Evolutionary conservation across 345 rosid species (phyloP).

Genomic region (Gossypium ekmanianum): DNA sequence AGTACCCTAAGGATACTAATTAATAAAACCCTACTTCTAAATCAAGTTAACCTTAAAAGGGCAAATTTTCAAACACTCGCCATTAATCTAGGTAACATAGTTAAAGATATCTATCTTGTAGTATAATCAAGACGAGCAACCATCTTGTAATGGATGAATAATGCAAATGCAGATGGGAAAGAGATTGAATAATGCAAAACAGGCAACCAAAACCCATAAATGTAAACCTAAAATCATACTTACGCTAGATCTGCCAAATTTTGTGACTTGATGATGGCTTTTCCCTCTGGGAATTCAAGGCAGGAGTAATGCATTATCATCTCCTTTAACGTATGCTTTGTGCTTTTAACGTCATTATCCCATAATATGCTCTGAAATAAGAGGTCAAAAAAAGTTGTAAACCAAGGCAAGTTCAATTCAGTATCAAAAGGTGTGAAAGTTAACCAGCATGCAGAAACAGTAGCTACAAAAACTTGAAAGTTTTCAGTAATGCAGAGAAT

Average conservation of each 20-base stretch:
- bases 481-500: not conserved
- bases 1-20: not conserved
- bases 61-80: not conserved
- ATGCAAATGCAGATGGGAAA: not conserved
- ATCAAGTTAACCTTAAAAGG: not conserved
- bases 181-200: not conserved
- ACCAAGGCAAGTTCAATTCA: not conserved
- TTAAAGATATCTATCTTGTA: not conserved
- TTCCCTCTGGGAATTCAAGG: conserved; percentile 79
- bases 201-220: not conserved
- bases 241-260: conserved; percentile 75
- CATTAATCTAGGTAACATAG: not conserved
- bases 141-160: not conserved
- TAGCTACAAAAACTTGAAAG: not conserved
- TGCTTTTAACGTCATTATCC: conserved; percentile 84
- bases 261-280: conserved; percentile 68
- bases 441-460: not conserved
- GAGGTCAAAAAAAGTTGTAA: conserved; percentile 17
- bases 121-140: not conserved
- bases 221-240: conserved; percentile 26
- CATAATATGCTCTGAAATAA: conserved; percentile 78
- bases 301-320: conserved; percentile 76
- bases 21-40: not conserved
- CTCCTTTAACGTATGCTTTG: conserved; percentile 78
- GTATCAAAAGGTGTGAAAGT: not conserved